Evolutionary conservation across 495 filamentous ascomycete species (phyloP), one percentile per base, ranked within the genome.

Genomic region (Hypoxylon perforatum): DNA sequence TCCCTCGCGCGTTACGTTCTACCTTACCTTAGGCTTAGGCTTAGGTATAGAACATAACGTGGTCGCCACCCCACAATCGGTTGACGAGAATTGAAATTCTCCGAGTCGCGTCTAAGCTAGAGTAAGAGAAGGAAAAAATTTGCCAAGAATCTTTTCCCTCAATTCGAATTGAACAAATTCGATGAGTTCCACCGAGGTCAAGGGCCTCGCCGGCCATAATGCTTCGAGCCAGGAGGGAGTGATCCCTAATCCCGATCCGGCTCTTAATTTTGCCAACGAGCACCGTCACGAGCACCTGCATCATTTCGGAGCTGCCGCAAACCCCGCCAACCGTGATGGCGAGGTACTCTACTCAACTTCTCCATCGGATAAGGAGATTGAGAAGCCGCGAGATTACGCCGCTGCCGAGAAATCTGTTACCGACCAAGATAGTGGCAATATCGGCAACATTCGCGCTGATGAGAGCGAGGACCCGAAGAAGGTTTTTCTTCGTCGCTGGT

Each of bases 271-370:
- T 28, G 51, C 74, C 19, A 68, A 76, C 19, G 78, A 87, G 66
- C 85, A 87, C 67, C 80, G 76, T 25, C 83, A 86, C 63, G 60
- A 49, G 5, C 85, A 88, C 69, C 71, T 82, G 6, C 84, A 86
- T 63, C 85, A 88, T 58, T 58, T 60, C 4, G 69, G 63, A 47
- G 74, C 70, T 10, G 63, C 74, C 5, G 71, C 72, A 36, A 78
- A 84, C n/a, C 75, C 80, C 65, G 69, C 76, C 63, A 78, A 77
- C 52, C 76, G 76, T 17, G 39, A 79, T 9, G 78, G 87, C 39
- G 78, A 86, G 50, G 71, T 84, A 22, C 74, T 77, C 46, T 85
- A 87, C 58, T 76, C 82, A 18, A 79, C 77, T 35, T 79, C 77
- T 35, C 74, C 72, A 1, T 45, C 63, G 11, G 28, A 49, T 3